Evolutionary conservation across 305 asterid genomes (phyloP), one percentile per base, ranked within the genome.

Genomic region (Fraxinus paxiana): DNA sequence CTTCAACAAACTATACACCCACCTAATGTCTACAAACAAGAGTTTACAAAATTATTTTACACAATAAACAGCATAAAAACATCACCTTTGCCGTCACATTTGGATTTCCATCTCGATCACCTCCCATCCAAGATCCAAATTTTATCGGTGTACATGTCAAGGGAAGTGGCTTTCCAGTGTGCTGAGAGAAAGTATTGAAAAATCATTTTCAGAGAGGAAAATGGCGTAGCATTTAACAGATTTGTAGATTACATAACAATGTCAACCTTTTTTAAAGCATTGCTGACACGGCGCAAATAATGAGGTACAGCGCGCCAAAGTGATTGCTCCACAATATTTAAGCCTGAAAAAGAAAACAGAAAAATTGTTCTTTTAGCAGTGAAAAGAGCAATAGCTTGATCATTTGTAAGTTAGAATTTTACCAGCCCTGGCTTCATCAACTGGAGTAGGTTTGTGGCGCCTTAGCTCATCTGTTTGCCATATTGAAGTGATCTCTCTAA

Each of bases 41-140:
- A 28, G 63, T 24, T 70, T 31, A 43, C 22, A 70, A 70, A 70
- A 70, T 30, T 69, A 76, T 67, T 65, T 77, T 72, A 75, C 67
- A 76, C 22, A 59, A 72, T 2, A 34, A 79, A 79, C 13, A 73
- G 30, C 80, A 87, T 75, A 59, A 33, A 70, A 70, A n/a, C 71
- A 80, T 88, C 85, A 91, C 99, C 99, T 96, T 92, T 86, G 98
- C 92, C 4, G 99, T 96, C 84, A 96, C 99, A 82, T 92, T 96
- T 81, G 98, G 99, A 87, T 96, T 96, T 86, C 99, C 99, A 88
- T 96, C 98, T 80, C 98, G 91, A 88, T 96, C 99, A 56, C 98
- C 99, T 26, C 99, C 99, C 97, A 94, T 96, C 98, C 99, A 96
- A 54, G 99, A 96, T 69, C 99, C 99, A 89, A 94, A 96, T 88